Percentiles rank a stretch among this genome's conserved stretches.
Evolutionary conservation across 495 filamentous ascomycete genomes (phyloP).

Genomic region (Saxispiralis lemnorum): DNA sequence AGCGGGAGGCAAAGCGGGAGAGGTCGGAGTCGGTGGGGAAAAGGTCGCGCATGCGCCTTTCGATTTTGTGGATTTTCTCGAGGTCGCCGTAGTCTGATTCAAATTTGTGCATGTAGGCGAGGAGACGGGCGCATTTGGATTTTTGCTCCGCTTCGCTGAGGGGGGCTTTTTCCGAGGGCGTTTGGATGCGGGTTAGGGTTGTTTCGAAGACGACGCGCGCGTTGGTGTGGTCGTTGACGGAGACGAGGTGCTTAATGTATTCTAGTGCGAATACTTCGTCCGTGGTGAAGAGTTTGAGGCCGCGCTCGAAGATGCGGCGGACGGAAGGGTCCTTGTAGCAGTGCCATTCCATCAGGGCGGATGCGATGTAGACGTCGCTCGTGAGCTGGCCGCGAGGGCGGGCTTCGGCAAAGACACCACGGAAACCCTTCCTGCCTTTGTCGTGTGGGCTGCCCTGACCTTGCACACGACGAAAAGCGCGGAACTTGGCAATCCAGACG

Average conservation of each 20-base stretch:
- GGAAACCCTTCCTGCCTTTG: conserved; percentile 41
- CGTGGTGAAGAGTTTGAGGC: conserved; percentile 76
- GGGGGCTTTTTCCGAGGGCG: not conserved
- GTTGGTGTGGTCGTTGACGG: conserved; percentile 83
- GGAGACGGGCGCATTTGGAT: conserved; percentile 61
- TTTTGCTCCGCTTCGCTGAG: conserved; percentile 39
- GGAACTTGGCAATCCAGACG: conserved; percentile 85
- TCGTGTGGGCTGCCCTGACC: conserved; percentile 57
- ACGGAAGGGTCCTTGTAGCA: conserved; percentile 87
- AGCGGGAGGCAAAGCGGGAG: conserved; percentile 57
- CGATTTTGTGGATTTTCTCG: conserved; percentile 68
- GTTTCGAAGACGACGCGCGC: conserved; percentile 89
- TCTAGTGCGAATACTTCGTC: conserved; percentile 83
- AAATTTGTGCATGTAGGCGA: conserved; percentile 79
- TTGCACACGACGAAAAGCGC: conserved; percentile 82
- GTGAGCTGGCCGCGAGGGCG: conserved; percentile 69
- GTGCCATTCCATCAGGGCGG: conserved; percentile 79
- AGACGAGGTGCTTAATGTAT: conserved; percentile 84
- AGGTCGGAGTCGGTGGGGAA: conserved; percentile 75
- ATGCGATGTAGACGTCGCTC: conserved; percentile 83
- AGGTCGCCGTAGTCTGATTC: conserved; percentile 90
- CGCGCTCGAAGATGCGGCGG: conserved; percentile 86
- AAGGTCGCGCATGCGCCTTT: conserved; percentile 79
- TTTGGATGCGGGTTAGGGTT: conserved; percentile 44
- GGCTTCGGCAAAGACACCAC: conserved; percentile 74